Conservation (phyloP, 1,139 yeast genomes). For the Geotrichum phurueaensis region DNA sequence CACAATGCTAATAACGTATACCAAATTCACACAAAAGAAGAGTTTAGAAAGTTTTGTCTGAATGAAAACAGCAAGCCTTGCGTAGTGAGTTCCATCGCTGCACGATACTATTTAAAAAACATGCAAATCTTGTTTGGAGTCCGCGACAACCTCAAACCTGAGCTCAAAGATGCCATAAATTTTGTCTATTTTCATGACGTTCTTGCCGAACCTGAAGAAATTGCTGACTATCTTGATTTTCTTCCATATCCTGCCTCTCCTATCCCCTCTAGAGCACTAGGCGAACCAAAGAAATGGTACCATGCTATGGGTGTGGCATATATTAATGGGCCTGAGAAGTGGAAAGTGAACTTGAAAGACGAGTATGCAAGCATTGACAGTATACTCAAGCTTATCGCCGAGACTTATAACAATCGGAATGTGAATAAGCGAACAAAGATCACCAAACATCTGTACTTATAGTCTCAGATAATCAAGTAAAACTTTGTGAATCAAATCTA, state of each 20-base stretch:
- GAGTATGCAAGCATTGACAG: neutral
- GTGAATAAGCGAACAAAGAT: neutral
- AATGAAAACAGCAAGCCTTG: neutral
- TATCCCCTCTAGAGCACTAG: neutral
- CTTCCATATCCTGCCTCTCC: neutral
- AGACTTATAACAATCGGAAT: neutral
- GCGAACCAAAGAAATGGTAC: neutral
- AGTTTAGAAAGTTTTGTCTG: neutral
- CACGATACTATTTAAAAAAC: neutral
- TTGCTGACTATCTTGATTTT: constrained; percentile 1
- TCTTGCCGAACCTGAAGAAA: neutral
- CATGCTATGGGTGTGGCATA: constrained; percentile 1
- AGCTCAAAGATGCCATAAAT: neutral
- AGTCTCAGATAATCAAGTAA: neutral
- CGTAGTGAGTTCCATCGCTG: neutral
- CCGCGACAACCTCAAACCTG: neutral
- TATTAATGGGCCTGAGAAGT: neutral
- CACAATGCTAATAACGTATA: neutral
- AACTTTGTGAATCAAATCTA: neutral
- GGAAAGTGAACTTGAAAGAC: neutral
- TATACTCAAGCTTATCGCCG: neutral
- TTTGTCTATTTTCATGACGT: neutral
- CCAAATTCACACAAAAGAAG: neutral
- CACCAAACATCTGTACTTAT: neutral
- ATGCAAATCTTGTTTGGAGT: neutral